A percentile compares a stretch with the other conserved stretches of the same genome.
Conservation (phyloP, 139 green algal species). For the Chlorella vulgaris region DNA sequence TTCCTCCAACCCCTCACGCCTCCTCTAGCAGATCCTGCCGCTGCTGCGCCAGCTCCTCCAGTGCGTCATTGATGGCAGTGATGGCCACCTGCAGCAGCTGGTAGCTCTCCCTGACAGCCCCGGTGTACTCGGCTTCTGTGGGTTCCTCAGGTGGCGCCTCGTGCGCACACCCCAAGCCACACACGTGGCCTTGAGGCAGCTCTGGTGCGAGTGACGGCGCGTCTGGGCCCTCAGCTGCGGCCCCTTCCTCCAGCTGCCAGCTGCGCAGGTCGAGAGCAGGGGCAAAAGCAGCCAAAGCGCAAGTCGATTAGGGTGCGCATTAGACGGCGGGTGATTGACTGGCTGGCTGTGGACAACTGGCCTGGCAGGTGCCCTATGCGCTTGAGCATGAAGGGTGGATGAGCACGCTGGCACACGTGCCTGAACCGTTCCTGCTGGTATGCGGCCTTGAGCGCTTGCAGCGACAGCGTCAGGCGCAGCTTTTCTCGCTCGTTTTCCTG, state of each 20-base stretch:
- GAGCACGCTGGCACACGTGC: no score
- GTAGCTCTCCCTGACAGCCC: slow-evolving; percentile 21
- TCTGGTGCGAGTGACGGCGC: no score
- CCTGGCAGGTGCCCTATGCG: no score
- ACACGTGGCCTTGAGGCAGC: no score
- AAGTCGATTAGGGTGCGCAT: no score
- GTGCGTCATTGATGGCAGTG: slow-evolving; percentile 20
- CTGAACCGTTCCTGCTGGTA: slow-evolving; percentile 31
- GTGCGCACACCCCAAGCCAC: slow-evolving; percentile 20
- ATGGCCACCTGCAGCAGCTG: slow-evolving; percentile 21
- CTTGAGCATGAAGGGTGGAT: no score
- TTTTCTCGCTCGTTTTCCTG: slow-evolving; percentile 66
- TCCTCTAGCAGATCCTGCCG: slow-evolving; percentile 13
- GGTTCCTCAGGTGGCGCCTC: slow-evolving; percentile 3
- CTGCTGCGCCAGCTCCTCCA: slow-evolving; percentile 25
- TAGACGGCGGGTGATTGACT: no score
- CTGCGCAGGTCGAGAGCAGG: no score
- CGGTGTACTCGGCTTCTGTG: slow-evolving; percentile 27
- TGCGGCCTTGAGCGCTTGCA: slow-evolving; percentile 36
- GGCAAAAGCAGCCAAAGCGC: no score
- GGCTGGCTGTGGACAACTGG: no score
- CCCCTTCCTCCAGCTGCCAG: slow-evolving; percentile 36
- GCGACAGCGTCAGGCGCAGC: slow-evolving; percentile 55
- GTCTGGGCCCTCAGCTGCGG: background rate
- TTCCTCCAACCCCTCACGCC: no score